A percentile compares a stretch with the other conserved stretches of the same genome.
Evolutionary conservation across 2,329 filamentous ascomycete genomes (phyloP).

Genomic region (Talaromyces marneffei): DNA sequence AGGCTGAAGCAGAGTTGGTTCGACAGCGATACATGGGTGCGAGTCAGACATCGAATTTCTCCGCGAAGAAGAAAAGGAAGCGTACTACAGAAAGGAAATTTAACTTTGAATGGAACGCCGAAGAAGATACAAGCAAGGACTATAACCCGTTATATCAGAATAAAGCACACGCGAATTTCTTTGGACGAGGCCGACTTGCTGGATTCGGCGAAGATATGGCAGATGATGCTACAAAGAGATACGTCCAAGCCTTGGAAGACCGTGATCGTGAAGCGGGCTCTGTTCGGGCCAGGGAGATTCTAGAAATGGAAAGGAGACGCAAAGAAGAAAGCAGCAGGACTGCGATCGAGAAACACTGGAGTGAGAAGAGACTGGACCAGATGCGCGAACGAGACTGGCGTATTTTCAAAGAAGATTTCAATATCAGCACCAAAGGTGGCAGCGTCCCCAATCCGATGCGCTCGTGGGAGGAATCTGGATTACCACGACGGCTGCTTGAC

Average conservation of each 20-base stretch:
- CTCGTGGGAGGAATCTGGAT: slow-evolving; percentile 76
- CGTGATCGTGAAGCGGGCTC: slow-evolving; percentile 70
- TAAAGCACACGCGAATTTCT: slow-evolving; percentile 62
- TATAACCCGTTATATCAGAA: slow-evolving; percentile 76
- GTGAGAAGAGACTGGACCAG: slow-evolving; percentile 81
- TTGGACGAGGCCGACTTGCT: slow-evolving; percentile 60
- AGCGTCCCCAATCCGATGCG: slow-evolving; percentile 94
- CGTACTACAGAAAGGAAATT: slow-evolving; percentile 94
- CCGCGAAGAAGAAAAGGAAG: slow-evolving; percentile 90
- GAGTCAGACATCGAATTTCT: slow-evolving; percentile 83
- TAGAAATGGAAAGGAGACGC: slow-evolving; percentile 77
- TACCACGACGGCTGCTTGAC: slow-evolving; percentile 71
- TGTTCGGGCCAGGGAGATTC: slow-evolving; percentile 68
- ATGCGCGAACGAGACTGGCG: slow-evolving; percentile 99
- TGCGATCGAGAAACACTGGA: slow-evolving; percentile 88
- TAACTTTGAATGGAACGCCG: slow-evolving; percentile 95
- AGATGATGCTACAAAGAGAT: slow-evolving; percentile 49
- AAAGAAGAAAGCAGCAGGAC: slow-evolving; percentile 67
- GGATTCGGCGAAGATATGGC: slow-evolving; percentile 58
- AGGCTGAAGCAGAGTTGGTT: slow-evolving; percentile 67
- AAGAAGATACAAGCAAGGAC: slow-evolving; percentile 83
- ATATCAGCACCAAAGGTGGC: slow-evolving; percentile 89
- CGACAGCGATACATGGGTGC: slow-evolving; percentile 85
- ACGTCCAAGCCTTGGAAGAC: slow-evolving; percentile 65
- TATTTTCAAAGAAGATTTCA: slow-evolving; percentile 99